Conservation (phyloP, 768 basidiomycete species). For the Trametes punicea region DNA sequence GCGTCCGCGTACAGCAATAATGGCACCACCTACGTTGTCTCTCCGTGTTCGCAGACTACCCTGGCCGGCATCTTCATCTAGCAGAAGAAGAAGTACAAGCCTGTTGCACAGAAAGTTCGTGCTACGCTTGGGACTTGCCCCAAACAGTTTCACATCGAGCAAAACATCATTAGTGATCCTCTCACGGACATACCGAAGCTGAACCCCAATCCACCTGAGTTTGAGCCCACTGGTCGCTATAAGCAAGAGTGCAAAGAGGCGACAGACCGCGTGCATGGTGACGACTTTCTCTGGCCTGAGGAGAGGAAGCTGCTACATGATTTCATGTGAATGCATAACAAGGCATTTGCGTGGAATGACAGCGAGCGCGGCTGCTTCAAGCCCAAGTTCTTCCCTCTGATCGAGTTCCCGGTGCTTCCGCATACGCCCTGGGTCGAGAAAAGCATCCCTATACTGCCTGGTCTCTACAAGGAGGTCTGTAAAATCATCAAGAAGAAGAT, state of each 20-base stretch:
- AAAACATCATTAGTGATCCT: constrained; percentile 11
- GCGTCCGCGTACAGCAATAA: too few species aligned
- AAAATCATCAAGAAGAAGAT: constrained; percentile 36
- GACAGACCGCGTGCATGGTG: neutral
- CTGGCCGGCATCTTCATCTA: too few species aligned
- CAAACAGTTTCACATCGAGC: constrained; percentile 13
- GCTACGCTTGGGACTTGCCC: constrained; percentile 13
- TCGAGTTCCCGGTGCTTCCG: constrained; percentile 33
- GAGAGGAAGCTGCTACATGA: constrained; percentile 33
- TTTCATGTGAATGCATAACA: constrained; percentile 27
- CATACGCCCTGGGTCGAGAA: constrained; percentile 26
- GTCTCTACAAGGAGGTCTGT: neutral
- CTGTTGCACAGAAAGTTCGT: constrained; percentile 19
- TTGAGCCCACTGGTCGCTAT: neutral
- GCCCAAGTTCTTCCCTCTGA: constrained; percentile 26
- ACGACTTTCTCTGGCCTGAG: constrained; percentile 32
- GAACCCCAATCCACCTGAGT: constrained; percentile 1
- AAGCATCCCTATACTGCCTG: constrained; percentile 21
- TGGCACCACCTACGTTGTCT: too few species aligned
- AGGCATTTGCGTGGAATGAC: constrained; percentile 39
- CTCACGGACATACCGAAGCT: constrained; percentile 4
- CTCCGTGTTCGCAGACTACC: too few species aligned
- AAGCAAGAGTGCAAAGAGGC: constrained; percentile 13
- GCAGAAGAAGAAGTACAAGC: constrained; percentile 22
- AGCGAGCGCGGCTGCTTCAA: constrained; percentile 33